Conservation (phyloP, 2,329 filamentous ascomycete species). For the Colletotrichum aenigma region DNA sequence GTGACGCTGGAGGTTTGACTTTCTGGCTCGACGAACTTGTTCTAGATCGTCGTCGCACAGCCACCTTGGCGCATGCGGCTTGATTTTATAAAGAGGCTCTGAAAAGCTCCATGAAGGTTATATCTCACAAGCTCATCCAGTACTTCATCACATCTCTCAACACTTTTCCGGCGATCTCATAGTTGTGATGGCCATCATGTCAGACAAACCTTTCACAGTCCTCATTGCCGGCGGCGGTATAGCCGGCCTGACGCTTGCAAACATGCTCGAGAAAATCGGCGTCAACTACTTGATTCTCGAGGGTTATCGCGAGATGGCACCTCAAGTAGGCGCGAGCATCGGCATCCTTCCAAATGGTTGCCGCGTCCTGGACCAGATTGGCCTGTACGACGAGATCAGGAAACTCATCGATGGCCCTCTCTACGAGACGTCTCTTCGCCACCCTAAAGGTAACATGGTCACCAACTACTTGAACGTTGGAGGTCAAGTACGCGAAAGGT, state of each 20-base stretch:
- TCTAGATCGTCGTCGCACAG: neutral
- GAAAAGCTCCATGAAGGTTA: neutral
- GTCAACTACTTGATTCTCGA: constrained; percentile 57
- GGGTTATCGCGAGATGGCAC: constrained; percentile 40
- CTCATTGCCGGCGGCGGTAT: neutral
- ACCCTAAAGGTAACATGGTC: neutral
- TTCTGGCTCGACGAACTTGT: neutral
- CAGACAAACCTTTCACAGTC: neutral
- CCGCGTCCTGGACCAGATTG: constrained; percentile 55
- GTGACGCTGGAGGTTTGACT: neutral
- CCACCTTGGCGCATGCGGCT: neutral
- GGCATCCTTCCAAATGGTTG: constrained; percentile 44
- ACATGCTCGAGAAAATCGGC: constrained; percentile 43
- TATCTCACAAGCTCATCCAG: neutral
- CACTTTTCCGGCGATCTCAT: neutral
- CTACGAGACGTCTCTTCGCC: neutral
- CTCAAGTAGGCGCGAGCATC: constrained; percentile 51
- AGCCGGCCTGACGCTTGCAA: constrained; percentile 23
- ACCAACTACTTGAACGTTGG: neutral
- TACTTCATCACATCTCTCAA: neutral
- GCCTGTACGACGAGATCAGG: constrained; percentile 30
- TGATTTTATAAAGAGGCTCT: neutral
- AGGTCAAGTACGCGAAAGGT: neutral
- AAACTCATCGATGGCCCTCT: neutral
- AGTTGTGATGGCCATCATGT: neutral